A percentile compares a stretch with the other conserved stretches of the same genome.
These are phyloP conservation scores for Postia placenta DNA, from an alignment of 768 basidiomycete genomes.

Conservation along the genomic window DNA sequence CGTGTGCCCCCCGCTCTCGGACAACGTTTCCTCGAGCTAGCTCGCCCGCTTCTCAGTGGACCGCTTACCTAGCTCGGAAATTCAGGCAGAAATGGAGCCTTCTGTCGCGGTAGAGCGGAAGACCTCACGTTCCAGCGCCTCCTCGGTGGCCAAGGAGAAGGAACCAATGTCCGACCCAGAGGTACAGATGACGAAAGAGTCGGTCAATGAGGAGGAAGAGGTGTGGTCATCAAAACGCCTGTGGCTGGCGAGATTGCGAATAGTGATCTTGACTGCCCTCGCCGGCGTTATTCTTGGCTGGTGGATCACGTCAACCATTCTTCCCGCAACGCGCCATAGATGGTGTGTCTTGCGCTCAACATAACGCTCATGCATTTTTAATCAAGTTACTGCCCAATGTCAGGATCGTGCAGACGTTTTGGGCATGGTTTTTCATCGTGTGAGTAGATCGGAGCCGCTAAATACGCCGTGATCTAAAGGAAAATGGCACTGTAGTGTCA, in stretches of 20 bases:
- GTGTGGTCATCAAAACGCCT: constrained; percentile 6
- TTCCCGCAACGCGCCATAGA: constrained; percentile 65
- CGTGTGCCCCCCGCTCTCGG: constrained; percentile 10
- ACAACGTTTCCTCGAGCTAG: constrained; percentile 1
- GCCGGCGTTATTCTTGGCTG: constrained; percentile 69
- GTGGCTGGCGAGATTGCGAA: constrained; percentile 17
- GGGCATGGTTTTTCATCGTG: constrained; percentile 80
- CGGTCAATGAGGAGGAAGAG: constrained; percentile 12
- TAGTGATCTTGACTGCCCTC: constrained; percentile 39
- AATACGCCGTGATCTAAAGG: neutral
- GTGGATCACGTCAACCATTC: constrained; percentile 77
- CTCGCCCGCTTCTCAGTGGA: neutral
- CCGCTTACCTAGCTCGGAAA: neutral
- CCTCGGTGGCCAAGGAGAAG: constrained; percentile 22
- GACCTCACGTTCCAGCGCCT: constrained; percentile 17
- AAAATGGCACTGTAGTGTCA: constrained; percentile 33
- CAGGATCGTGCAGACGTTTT: constrained; percentile 77
- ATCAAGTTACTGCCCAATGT: neutral
- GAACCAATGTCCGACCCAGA: constrained; percentile 15
- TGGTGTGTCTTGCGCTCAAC: constrained; percentile 41
- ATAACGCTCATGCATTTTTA: neutral
- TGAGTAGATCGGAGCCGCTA: constrained; percentile 27
- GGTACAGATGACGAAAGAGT: constrained; percentile 11
- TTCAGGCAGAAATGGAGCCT: neutral
- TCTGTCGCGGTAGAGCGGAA: constrained; percentile 13